Percentiles rank a stretch among this genome's conserved stretches.
phyloP scores from a whole-genome alignment of 2,329 filamentous ascomycete genomes.

The Coleophoma cylindrospora region DNA sequence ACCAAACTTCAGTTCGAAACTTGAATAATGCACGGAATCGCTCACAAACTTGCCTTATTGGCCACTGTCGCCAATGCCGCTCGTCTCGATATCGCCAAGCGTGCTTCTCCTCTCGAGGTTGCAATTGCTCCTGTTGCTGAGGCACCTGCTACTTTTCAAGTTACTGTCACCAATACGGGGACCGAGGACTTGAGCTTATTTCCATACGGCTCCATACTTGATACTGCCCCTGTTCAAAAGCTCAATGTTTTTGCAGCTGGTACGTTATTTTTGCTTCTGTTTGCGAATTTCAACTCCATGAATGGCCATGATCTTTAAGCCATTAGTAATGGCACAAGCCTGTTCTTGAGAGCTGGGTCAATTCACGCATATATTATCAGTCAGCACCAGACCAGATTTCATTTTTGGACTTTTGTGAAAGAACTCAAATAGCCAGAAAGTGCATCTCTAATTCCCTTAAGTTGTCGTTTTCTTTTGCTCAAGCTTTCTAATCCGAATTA shows the following conservation, averaged over 20 bases:
- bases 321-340: too few relatives aligned
- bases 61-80: conserved; percentile 13
- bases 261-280: conserved; percentile 6
- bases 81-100: conserved; percentile 25
- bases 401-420: too few relatives aligned
- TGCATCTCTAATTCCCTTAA: too few relatives aligned
- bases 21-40: conserved; percentile 22
- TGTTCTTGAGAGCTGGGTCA: too few relatives aligned
- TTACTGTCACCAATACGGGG: conserved; percentile 35
- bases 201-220: conserved; percentile 34
- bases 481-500: conserved; percentile 27
- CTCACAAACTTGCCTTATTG: conserved; percentile 11
- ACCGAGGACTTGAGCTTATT: conserved; percentile 30
- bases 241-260: conserved; percentile 28
- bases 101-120: conserved; percentile 11
- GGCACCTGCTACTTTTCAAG: conserved; percentile 32
- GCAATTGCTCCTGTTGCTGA: conserved; percentile 20
- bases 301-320: too few relatives aligned
- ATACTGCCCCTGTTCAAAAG: conserved; percentile 35
- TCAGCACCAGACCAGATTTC: too few relatives aligned
- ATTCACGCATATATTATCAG: too few relatives aligned
- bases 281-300: background rate
- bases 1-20: background rate
- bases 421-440: too few relatives aligned
- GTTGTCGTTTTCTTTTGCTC: background rate